These are phyloP conservation scores for Dalbergia cochinchinensis DNA, from an alignment of 306 rosid genomes.

Conservation along the genomic window DNA sequence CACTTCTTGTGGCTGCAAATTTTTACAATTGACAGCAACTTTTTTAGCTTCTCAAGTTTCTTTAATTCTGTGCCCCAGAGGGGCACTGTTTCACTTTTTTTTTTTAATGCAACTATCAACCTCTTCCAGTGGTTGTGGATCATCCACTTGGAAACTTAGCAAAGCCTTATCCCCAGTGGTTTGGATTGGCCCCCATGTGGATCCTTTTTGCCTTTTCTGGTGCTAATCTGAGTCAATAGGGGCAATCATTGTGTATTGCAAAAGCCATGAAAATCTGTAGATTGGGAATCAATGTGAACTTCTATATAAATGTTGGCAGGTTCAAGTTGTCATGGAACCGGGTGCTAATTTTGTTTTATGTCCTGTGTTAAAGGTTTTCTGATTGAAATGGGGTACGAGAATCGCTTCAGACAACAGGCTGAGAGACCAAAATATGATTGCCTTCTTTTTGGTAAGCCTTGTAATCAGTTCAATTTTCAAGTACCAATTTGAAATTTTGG, in stretches of 20 bases:
- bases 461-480: not conserved
- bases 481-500: slow-evolving; percentile 30
- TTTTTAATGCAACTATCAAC: slow-evolving; percentile 34
- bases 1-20: slow-evolving; percentile 43
- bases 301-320: slow-evolving; percentile 44
- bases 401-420: slow-evolving; percentile 69
- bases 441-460: slow-evolving; percentile 87
- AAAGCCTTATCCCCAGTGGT: slow-evolving; percentile 48
- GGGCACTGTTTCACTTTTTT: slow-evolving; percentile 50
- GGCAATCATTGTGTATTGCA: slow-evolving; percentile 29
- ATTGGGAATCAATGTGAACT: slow-evolving; percentile 41
- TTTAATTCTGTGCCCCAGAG: slow-evolving; percentile 44
- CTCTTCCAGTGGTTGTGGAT: slow-evolving; percentile 54
- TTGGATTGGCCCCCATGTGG: slow-evolving; percentile 42
- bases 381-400: slow-evolving; percentile 75
- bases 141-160: slow-evolving; percentile 63
- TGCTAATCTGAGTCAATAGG: slow-evolving; percentile 63
- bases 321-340: slow-evolving; percentile 45
- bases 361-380: slow-evolving; percentile 43
- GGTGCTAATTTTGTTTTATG: slow-evolving; percentile 42
- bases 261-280: slow-evolving; percentile 43
- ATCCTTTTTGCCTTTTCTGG: slow-evolving; percentile 44
- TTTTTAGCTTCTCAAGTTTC: slow-evolving; percentile 26
- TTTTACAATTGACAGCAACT: slow-evolving; percentile 39
- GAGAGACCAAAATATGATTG: slow-evolving; percentile 87